phyloP scores from a whole-genome alignment of 257 asterid species.

The Cordia subcordata region DNA sequence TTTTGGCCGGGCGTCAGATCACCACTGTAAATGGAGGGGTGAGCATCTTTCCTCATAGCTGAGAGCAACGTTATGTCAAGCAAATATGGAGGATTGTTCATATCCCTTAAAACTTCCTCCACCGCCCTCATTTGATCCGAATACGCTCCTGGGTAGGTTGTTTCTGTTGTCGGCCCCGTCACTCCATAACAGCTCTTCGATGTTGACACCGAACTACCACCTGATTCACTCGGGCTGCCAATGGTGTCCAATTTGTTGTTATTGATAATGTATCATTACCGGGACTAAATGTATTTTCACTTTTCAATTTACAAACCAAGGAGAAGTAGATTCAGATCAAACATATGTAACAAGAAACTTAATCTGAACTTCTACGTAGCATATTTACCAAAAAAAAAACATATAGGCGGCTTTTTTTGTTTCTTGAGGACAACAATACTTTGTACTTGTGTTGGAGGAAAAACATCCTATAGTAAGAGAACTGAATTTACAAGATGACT shows the following conservation, averaged over 20 bases:
- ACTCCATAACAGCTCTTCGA: constrained; percentile 90
- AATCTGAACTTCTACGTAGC: no score
- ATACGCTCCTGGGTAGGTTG: constrained; percentile 33
- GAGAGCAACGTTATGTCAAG: constrained; percentile 81
- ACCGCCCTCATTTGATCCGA: constrained; percentile 50
- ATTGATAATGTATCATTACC: no score
- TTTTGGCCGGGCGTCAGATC: constrained; percentile 65
- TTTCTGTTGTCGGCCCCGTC: constrained; percentile 45
- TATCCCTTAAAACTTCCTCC: constrained; percentile 45
- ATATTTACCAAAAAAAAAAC: no score
- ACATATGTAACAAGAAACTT: no score
- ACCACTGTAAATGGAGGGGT: constrained; percentile 90
- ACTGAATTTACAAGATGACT: no score
- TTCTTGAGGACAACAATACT: no score
- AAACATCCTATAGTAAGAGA: no score
- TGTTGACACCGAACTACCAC: constrained; percentile 28
- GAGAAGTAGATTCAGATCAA: no score
- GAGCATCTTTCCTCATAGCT: constrained; percentile 89
- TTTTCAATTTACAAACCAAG: no score
- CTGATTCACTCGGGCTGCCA: constrained; percentile 43
- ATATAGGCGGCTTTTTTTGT: no score
- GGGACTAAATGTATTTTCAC: no score
- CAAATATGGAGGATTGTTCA: constrained; percentile 66
- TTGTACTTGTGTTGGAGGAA: no score
- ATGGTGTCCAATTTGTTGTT: not conserved